Evolutionary conservation across 768 basidiomycete genomes (phyloP), one percentile per base, ranked within the genome.

Genomic region (Epithele typhae): DNA sequence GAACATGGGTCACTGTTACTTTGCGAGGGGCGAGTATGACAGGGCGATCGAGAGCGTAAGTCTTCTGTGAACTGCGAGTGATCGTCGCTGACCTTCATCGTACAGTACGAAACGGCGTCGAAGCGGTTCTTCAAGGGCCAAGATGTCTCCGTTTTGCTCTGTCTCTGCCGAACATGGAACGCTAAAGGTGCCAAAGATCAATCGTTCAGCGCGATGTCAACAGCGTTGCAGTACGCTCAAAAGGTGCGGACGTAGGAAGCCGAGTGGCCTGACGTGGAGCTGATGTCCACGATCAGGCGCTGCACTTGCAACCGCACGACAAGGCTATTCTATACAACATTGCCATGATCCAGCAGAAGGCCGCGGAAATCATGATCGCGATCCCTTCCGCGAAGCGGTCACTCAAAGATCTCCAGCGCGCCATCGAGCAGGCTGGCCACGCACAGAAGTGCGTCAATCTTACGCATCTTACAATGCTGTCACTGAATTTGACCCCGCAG

Each of bases 311-410:
- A 54, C 92, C 93, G 0, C 77, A 74, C 45, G 96, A 99, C 69
- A 93, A 94, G 61, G 88, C 92, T 3, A 82, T 87, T 41, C 51
- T 92, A 35, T 98, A 94, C 68, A 98, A 99, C 64, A 90, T 97
- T 57, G 94, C 95, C 45, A 94, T 99, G 87, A 92, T 98, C 25
- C 85, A 94, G 64, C 96, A 99, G 63, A 97, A 97, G 66, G 84
- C 89, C 0, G 89, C 92, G 0, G 95, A 97, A 64, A 76, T 97
- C 68, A 68, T 98, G 21, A 84, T 92, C 54, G 74, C 80, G 1
- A 67, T 94, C 21, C 73, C 75, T 1, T 76, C 84, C 1, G 71
- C 80, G 22, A 92, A 92, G 62, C 84, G 95, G 17, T 80, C 86
- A 2, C 71, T 93, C 8, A 80, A 78, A 45, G 92, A 97, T 51